Base-by-base conservation (phyloP, 2,329 filamentous ascomycete species). In the Botrytis elliptica region DNA sequence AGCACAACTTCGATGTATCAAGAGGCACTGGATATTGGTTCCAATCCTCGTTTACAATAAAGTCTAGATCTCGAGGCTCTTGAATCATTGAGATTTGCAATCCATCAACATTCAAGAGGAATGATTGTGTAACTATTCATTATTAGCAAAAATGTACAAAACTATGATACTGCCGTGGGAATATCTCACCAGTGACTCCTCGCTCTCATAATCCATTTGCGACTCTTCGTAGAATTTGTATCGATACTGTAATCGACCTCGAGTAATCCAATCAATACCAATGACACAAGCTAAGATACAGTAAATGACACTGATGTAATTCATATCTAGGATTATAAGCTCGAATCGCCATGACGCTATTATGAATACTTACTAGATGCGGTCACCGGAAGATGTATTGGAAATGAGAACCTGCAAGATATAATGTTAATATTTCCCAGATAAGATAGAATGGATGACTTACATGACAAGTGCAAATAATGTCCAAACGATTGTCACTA, bases 381-480 rank as follows among this genome's bases (percentile, higher is more conserved):
- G 1, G 71, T 72, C 20, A 72, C 71, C 18, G 71, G 71, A 22
- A 72, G 40, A 36, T 72, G 52, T 40, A 69, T 49, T 29, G 71
- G 71, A 33, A 72, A 72, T 16, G 71, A 72, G 64, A 52, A 72
- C 71, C 71, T 72, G 52, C 3, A 57, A 3, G 33, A n/a, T 36
- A n/a, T 22, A 62, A 44, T n/a, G 42, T 70, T 38, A 70, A 25
- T 3, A 25, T 25, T 20, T 20, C 25, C 29, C 25, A 18, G 12
- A 52, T 18, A 20, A 20, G 25, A 46, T 57, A 25, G 7, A 1
- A n/a, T 36, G 1, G 8, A 60, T 59, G 14, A 69, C 71, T 40
- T 81, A 91, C 7, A 91, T 84, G 1, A 91, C 85, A 0, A 88
- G 89, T 0, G 88, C 90, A 33, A 90, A 81, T 9, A 85, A 80